phyloP scores from a whole-genome alignment of 108 stramenopile species.

The Skeletonema costatum region DNA sequence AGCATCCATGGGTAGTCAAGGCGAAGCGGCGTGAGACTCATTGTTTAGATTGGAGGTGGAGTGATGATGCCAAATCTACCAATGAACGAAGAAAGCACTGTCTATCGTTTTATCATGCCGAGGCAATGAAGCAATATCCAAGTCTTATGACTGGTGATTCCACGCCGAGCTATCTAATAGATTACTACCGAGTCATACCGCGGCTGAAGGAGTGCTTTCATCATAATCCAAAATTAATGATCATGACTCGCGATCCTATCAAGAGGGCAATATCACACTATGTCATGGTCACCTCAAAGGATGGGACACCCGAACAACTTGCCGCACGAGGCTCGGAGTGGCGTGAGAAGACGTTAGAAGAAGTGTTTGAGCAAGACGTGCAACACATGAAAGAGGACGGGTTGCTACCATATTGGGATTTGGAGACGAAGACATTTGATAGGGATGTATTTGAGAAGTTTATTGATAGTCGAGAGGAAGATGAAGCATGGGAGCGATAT shows the following conservation, averaged over 20 bases:
- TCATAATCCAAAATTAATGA: slow-evolving; percentile 77
- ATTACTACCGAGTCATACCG: slow-evolving; percentile 91
- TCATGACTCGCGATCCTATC: slow-evolving; percentile 95
- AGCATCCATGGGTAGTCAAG: slow-evolving; percentile 87
- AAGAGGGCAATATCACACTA: slow-evolving; percentile 91
- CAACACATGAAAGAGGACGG: slow-evolving; percentile 66
- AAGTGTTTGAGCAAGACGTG: slow-evolving; percentile 86
- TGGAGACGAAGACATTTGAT: slow-evolving; percentile 57
- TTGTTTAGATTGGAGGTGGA: slow-evolving; percentile 97
- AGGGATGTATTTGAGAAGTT: slow-evolving; percentile 52
- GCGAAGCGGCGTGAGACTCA: slow-evolving; percentile 95
- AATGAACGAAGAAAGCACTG: slow-evolving; percentile 58
- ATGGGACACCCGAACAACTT: slow-evolving; percentile 86
- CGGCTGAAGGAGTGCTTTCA: slow-evolving; percentile 71
- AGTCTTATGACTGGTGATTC: slow-evolving; percentile 92
- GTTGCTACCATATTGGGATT: slow-evolving; percentile 81
- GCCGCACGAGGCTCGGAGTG: slow-evolving; percentile 79
- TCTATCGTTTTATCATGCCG: slow-evolving; percentile 79
- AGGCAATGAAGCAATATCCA: slow-evolving; percentile 68
- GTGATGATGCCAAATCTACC: slow-evolving; percentile 45
- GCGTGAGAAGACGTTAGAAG: slow-evolving; percentile 77
- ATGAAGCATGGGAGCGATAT: slow-evolving; percentile 71
- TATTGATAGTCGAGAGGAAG: slow-evolving; percentile 57
- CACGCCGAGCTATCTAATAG: slow-evolving; percentile 93
- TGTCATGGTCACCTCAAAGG: slow-evolving; percentile 89